phyloP scores from a whole-genome alignment of 2,329 filamentous ascomycete genomes.

The Microdochium bolleyi region DNA sequence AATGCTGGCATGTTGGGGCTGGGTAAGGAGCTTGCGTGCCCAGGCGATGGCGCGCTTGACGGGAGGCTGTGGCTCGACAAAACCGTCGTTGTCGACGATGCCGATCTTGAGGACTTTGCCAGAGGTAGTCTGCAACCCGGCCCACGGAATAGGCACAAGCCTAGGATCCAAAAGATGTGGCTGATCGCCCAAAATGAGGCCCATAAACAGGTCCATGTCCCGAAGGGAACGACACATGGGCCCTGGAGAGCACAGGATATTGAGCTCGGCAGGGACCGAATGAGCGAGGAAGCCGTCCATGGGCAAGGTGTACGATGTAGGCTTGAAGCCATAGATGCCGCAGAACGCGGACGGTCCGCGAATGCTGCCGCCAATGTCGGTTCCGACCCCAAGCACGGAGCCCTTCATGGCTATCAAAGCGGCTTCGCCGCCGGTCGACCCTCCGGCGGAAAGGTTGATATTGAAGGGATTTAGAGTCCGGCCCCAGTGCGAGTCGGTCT shows the following conservation, averaged over 20 bases:
- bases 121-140: conserved; percentile 8
- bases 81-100: conserved; percentile 28
- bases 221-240: conserved; percentile 22
- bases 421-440: conserved; percentile 70
- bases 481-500: conserved; percentile 54
- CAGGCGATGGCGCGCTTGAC: conserved; percentile 24
- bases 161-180: conserved; percentile 19
- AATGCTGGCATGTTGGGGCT: conserved; percentile 7
- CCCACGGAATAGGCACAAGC: conserved; percentile 20
- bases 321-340: conserved; percentile 74
- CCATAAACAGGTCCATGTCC: conserved; percentile 25
- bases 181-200: conserved; percentile 10
- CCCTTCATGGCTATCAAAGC: conserved; percentile 42
- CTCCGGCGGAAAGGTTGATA: conserved; percentile 66
- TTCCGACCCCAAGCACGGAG: conserved; percentile 56
- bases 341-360: conserved; percentile 70
- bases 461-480: conserved; percentile 39
- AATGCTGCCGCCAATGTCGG: conserved; percentile 69
- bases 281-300: conserved; percentile 13
- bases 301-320: conserved; percentile 32
- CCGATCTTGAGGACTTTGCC: conserved; percentile 29
- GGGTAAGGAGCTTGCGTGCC: conserved; percentile 12
- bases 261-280: conserved; percentile 22
- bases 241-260: conserved; percentile 22
- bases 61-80: conserved; percentile 27